Base-by-base conservation (phyloP, 495 filamentous ascomycete genomes). In the Terfezia boudieri region DNA sequence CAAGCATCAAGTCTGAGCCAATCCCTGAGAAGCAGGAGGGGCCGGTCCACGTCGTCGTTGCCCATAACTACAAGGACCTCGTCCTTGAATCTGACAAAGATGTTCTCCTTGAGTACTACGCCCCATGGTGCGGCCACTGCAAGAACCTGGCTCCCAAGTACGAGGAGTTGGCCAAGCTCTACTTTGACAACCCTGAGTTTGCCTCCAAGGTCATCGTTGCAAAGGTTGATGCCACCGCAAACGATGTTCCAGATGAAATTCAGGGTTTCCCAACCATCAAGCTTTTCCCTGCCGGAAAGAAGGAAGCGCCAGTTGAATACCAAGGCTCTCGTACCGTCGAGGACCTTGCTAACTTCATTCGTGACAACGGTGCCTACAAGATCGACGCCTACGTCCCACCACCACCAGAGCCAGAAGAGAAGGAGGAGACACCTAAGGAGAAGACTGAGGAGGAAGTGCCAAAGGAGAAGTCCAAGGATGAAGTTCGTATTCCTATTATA, bases 241-340 rank as follows among this genome's bases (percentile, higher is more conserved):
- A 49, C 22, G 49, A 51, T 51, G 11, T 96, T 26, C 90, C 92
- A 11, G 88, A 95, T 68, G 82, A 94, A 67, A 90, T 99, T 67
- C 79, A 83, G 67, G 90, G 90, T 53, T 99, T 99, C 84, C 90
- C 90, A 35, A 99, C 90, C 66, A 96, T 99, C 77, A 99, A 95
- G 77, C 76, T 99, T 38, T 99, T 79, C 81, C 79, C 86, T 56
- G 90, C 92, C 55, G 88, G 87, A 57, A 72, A 76, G 67, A 99
- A 99, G 78, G 74, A 74, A 60, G 69, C 79, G 58, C 83, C 90
- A 17, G 72, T 95, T 61, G 84, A 83, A 60, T 99, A 95, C 76
- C 72, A 74, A 52, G 90, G 90, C 58, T 77, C 83, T 48, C 86
- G 90, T 65, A 92, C 85, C 50, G 74, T 94, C 53, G 89, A 99